Base-by-base conservation (phyloP, 73 alveolate species). In the Paramecium sonneborni region DNA sequence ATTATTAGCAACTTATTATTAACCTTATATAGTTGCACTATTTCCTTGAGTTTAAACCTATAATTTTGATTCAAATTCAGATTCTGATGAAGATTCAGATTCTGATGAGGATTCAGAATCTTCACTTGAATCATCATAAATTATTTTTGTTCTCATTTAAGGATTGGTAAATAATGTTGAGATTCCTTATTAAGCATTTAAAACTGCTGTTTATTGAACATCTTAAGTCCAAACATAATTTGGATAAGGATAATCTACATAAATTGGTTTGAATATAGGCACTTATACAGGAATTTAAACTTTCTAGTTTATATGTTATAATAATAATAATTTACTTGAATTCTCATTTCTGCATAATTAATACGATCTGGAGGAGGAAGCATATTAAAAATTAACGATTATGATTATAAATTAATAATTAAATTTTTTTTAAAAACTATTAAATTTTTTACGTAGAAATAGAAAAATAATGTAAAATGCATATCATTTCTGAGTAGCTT, bases 321-420 rank as follows among this genome's bases (percentile, higher is more conserved):
- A 26, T 7, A 8, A 15, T 18, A 9, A 62, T 18, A 1, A 5
- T 52, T 52, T 62, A 62, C 84, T 32, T 62, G 14, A 2, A 62
- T 32, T 62, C 84, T 62, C 84, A 62, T 62, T 62, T 62, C 84
- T 26, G 84, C 48, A 62, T 62, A 62, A 62, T 62, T 62, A 62
- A 62, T 32, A 12, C 48, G 39, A 4, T 62, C 84, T 62, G 84
- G 84, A 14, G 84, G 84, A 30, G 84, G 84, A 9, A 62, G 14
- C 84, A 62, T 62, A 11, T 62, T 62, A 9, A 23, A 62, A 62
- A 52, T 52, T 52, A 52, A 52, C 68, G 68, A 52, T 52, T 52
- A 52, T 52, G 18, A 52, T n/a, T 39, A 52, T 52, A 52, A 52
- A 52, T 52, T 18, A 52, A 18, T 52, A 18, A 52, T 52, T 52